Evolutionary conservation across 495 filamentous ascomycete species (phyloP), one percentile per base, ranked within the genome.

Genomic region (Darksidea phi): DNA sequence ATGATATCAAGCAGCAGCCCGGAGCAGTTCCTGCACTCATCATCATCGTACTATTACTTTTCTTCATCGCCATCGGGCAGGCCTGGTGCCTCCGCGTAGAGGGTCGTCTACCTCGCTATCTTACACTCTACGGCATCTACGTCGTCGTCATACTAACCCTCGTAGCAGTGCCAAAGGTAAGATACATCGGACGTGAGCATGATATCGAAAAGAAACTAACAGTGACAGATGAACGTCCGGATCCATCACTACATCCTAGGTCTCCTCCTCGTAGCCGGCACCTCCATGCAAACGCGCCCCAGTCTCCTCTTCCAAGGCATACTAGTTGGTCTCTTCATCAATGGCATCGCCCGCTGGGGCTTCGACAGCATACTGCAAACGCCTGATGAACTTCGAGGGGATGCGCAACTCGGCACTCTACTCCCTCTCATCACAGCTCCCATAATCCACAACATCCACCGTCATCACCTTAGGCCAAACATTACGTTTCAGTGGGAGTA

Each of bases 181-280:
- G 10, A 10, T 4, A 10, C 10, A 4, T 10, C 3, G 10, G 10
- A 32, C 28, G 10, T 10, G 28, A 32, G 10, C 4, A 32, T 32
- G 10, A 10, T 10, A 32, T n/a, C n/a, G 10, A 10, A 32, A 10
- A 32, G 28, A 32, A 3, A 10, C 28, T 32, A 32, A 32, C 10
- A 3, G 28, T 4, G 4, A 32, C 28, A 32, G n/a, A 84, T 95
- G n/a, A 87, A 82, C 48, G 81, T 98, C 48, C 82, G 94, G 11
- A 91, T 97, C 57, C 95, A 97, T 67, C 94, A 98, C 70, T 98
- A 98, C 66, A 87, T 98, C 64, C 81, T 98, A 13, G 91, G 88
- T 11, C 80, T 88, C 25, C 76, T 97, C 1, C 81, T 97, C 0
- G 83, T 96, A 13, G 91, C 71, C 8, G 90, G 90, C 0, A 96